Evolutionary conservation across 345 rosid species (phyloP).

Genomic region (Lagerstroemia speciosa): DNA sequence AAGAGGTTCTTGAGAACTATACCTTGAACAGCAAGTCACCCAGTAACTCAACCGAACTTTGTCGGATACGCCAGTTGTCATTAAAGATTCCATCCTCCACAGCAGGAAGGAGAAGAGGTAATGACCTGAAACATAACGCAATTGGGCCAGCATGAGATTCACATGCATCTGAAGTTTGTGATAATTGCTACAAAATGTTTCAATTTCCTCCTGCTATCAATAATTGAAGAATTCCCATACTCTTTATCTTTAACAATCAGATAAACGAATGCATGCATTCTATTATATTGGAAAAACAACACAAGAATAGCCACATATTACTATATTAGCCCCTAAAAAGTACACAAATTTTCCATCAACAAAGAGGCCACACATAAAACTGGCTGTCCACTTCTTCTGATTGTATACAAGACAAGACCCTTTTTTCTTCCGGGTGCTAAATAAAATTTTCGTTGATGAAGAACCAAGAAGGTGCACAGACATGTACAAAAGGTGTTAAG

Average conservation of each 20-base stretch:
- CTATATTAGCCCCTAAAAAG: not conserved
- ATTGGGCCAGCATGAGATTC: not conserved
- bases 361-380: not conserved
- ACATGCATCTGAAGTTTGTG: not conserved
- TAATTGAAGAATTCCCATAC: not conserved
- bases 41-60: slow-evolving; percentile 94
- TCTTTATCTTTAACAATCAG: not conserved
- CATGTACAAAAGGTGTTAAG: too few relatives aligned
- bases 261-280: not conserved
- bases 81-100: slow-evolving; percentile 97
- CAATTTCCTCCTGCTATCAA: not conserved
- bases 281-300: not conserved
- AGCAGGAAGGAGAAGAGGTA: slow-evolving; percentile 97
- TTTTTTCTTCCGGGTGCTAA: too few relatives aligned
- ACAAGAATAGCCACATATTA: not conserved
- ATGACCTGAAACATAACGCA: slow-evolving; percentile 44
- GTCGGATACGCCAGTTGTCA: slow-evolving; percentile 97
- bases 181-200: not conserved
- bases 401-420: not conserved
- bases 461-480: too few relatives aligned
- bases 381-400: not conserved
- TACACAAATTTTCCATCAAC: not conserved
- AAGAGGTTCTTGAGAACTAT: slow-evolving; percentile 3
- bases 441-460: too few relatives aligned
- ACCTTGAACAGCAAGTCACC: slow-evolving; percentile 98